Percentiles rank a stretch among this genome's conserved stretches.
phyloP scores from a whole-genome alignment of 768 basidiomycete genomes.

The Lactarius sp. region DNA sequence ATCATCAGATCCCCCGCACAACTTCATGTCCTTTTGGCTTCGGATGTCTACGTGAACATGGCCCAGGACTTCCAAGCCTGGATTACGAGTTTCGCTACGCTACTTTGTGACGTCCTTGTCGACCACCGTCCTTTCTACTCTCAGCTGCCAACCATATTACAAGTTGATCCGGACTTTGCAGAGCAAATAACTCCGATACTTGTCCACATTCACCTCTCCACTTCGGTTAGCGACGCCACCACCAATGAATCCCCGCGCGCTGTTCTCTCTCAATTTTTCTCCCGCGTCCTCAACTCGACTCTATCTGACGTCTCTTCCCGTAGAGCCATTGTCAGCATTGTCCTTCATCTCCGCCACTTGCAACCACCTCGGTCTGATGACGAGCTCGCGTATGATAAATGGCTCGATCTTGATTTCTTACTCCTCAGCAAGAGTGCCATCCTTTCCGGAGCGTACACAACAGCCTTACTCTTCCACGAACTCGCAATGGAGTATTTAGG shows the following conservation, averaged over 20 bases:
- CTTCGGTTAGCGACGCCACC: conserved; percentile 25
- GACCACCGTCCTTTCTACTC: conserved; percentile 57
- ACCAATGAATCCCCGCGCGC: conserved; percentile 29
- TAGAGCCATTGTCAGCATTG: conserved; percentile 60
- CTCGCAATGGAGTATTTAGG: conserved; percentile 52
- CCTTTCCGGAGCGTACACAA: conserved; percentile 78
- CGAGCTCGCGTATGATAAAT: conserved; percentile 59
- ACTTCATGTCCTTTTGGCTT: conserved; percentile 38
- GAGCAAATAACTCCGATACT: conserved; percentile 68
- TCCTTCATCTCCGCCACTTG: conserved; percentile 78
- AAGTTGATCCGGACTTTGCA: conserved; percentile 52
- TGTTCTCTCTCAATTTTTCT: conserved; percentile 52
- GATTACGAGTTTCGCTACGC: conserved; percentile 53
- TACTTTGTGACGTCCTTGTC: conserved; percentile 58
- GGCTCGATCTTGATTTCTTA: conserved; percentile 74
- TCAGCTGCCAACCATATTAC: conserved; percentile 57
- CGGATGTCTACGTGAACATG: conserved; percentile 35
- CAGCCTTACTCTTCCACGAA: conserved; percentile 86
- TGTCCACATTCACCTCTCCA: conserved; percentile 57
- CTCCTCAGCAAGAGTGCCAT: conserved; percentile 72
- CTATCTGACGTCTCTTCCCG: conserved; percentile 41
- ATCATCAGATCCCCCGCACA: conserved; percentile 30
- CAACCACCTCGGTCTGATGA: conserved; percentile 36
- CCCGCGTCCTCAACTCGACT: conserved; percentile 42
- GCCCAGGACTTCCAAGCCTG: conserved; percentile 53